Conservation (phyloP, 192 early-diverging fungal genomes). For the Irineochytrium annulatum region DNA sequence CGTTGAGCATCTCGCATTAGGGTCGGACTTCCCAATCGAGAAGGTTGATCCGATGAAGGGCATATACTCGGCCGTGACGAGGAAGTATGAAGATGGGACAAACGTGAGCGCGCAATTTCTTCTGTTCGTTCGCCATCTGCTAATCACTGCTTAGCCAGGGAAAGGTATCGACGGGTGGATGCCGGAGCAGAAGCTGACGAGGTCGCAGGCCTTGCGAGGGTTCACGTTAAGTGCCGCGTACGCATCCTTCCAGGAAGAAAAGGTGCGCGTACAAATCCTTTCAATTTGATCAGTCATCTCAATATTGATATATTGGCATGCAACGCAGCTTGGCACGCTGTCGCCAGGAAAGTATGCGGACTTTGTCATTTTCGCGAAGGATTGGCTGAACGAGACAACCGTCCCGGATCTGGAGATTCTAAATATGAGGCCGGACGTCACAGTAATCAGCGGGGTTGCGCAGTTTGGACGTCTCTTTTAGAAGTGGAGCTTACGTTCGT, state of each 20-base stretch:
- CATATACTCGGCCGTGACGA: slow-evolving; percentile 53
- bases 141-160: slow-evolving; percentile 5
- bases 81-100: slow-evolving; percentile 33
- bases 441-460: slow-evolving; percentile 10
- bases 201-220: slow-evolving; percentile 43
- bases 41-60: slow-evolving; percentile 46
- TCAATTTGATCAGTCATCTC: slow-evolving; percentile 2
- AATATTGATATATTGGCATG: slow-evolving; percentile 28
- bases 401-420: slow-evolving; percentile 30
- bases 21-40: slow-evolving; percentile 58
- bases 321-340: slow-evolving; percentile 44
- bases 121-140: slow-evolving; percentile 9
- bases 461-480: not conserved
- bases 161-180: slow-evolving; percentile 45
- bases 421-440: slow-evolving; percentile 25
- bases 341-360: slow-evolving; percentile 45
- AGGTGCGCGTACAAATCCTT: slow-evolving; percentile 24
- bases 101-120: not conserved
- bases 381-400: slow-evolving; percentile 37
- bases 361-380: slow-evolving; percentile 46
- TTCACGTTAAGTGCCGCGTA: slow-evolving; percentile 56
- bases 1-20: slow-evolving; percentile 32
- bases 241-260: slow-evolving; percentile 41
- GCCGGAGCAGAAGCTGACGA: slow-evolving; percentile 32
- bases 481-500: too few relatives aligned